These are phyloP conservation scores for Mycena sp. DNA, from an alignment of 1,284 basidiomycete species.

Conservation along the genomic window DNA sequence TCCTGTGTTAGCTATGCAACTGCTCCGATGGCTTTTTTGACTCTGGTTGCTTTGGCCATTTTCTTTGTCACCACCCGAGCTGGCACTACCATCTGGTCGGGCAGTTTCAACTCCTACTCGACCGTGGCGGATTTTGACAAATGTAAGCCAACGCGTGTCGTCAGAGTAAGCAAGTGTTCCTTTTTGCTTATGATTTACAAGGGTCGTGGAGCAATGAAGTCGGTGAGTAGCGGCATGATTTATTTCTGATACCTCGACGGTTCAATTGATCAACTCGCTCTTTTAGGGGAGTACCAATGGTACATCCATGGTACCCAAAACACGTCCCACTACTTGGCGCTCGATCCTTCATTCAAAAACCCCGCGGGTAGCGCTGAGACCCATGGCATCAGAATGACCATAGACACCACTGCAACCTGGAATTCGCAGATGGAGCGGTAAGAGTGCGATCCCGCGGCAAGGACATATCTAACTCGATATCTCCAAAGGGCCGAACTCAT, in stretches of 20 bases:
- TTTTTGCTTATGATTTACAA: no score
- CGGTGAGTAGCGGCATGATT: no score
- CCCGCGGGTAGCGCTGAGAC: constrained; percentile 66
- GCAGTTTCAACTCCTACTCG: constrained; percentile 30
- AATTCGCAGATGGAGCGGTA: constrained; percentile 56
- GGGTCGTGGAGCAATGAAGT: no score
- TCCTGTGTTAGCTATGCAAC: constrained; percentile 19
- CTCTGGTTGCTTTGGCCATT: constrained; percentile 15
- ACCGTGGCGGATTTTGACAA: constrained; percentile 61
- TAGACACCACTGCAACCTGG: constrained; percentile 63
- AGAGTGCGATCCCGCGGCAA: not conserved
- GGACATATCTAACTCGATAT: not conserved
- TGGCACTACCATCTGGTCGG: constrained; percentile 54
- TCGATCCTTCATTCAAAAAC: constrained; percentile 66
- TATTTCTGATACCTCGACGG: no score
- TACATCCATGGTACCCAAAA: constrained; percentile 68
- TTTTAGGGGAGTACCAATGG: constrained; percentile 62
- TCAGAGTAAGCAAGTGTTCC: no score
- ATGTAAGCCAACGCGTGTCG: constrained; percentile 43
- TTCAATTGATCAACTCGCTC: no score
- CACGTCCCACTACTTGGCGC: constrained; percentile 64
- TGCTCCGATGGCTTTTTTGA: constrained; percentile 37
- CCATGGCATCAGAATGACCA: constrained; percentile 64
- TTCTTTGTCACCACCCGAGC: constrained; percentile 39
- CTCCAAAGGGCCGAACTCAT: no score